Evolutionary conservation across 116 monocot genomes (phyloP).

Genomic region (Dioscorea cayenensis): DNA sequence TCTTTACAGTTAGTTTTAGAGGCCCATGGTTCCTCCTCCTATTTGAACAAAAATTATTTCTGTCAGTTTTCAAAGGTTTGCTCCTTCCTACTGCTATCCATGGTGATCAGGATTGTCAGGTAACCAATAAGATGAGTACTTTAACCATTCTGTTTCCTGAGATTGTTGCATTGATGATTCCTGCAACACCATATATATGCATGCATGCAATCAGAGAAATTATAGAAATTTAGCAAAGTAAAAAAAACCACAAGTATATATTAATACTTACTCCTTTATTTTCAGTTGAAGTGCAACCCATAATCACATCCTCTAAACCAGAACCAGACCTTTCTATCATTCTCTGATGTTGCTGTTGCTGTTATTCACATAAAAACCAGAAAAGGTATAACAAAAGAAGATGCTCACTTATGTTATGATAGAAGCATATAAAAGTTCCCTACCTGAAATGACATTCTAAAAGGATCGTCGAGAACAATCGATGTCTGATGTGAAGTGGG

Average conservation of each 20-base stretch:
- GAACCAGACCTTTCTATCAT: constrained; percentile 46
- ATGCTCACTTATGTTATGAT: background rate
- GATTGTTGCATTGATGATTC: constrained; percentile 52
- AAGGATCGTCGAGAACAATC: constrained; percentile 53
- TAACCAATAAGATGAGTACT: constrained; percentile 65
- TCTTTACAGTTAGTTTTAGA: constrained; percentile 12
- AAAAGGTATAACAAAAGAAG: background rate
- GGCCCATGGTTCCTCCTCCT: background rate
- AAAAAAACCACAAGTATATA: constrained; percentile 7
- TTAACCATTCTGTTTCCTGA: constrained; percentile 79
- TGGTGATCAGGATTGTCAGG: constrained; percentile 74
- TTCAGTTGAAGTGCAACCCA: constrained; percentile 68
- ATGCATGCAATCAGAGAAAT: background rate
- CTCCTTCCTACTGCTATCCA: constrained; percentile 28
- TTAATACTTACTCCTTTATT: constrained; percentile 50
- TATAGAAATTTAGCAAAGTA: constrained; percentile 11
- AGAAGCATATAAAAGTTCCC: background rate
- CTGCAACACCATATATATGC: constrained; percentile 45
- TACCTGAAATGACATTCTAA: constrained; percentile 41
- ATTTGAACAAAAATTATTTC: constrained; percentile 11
- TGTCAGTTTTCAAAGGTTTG: constrained; percentile 11
- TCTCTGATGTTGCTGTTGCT: constrained; percentile 36
- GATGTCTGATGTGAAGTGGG: constrained; percentile 42
- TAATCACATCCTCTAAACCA: constrained; percentile 82
- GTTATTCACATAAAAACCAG: constrained; percentile 5